A percentile compares a stretch with the other conserved stretches of the same genome.
These are phyloP conservation scores for Abrus pulchellus DNA, from an alignment of 306 rosid species.

Conservation along the genomic window DNA sequence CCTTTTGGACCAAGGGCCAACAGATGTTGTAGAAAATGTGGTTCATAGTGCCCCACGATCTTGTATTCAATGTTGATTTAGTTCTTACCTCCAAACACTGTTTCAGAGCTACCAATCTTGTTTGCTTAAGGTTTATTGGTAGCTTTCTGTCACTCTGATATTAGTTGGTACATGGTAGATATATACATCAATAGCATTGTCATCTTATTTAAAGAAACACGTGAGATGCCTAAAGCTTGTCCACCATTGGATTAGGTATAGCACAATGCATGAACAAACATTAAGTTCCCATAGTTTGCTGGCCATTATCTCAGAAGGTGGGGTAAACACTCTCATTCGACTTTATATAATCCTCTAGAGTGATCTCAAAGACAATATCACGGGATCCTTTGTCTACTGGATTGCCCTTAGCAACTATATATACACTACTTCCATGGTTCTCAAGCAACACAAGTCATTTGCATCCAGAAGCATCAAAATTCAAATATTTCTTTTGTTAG, in stretches of 20 bases:
- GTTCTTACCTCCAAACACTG: neutral
- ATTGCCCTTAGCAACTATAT: neutral
- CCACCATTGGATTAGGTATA: neutral
- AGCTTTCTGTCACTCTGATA: too few species aligned
- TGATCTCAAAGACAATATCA: constrained; percentile 41
- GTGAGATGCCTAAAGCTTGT: neutral
- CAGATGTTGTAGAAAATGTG: neutral
- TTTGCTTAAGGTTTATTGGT: neutral
- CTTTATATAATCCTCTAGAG: neutral
- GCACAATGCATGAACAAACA: neutral
- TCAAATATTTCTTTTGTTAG: neutral
- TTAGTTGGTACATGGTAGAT: neutral
- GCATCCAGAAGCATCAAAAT: neutral
- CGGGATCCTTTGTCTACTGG: constrained; percentile 31
- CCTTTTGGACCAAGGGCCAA: too few species aligned
- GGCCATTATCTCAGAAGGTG: neutral
- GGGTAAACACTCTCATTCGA: neutral
- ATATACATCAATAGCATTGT: neutral
- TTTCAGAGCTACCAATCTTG: too few species aligned
- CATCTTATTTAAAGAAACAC: neutral
- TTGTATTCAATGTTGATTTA: neutral
- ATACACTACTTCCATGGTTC: neutral
- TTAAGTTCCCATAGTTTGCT: neutral
- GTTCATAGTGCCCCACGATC: neutral
- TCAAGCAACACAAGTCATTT: neutral